phyloP scores from a whole-genome alignment of 2,329 filamentous ascomycete genomes.

The Alternaria dauci region DNA sequence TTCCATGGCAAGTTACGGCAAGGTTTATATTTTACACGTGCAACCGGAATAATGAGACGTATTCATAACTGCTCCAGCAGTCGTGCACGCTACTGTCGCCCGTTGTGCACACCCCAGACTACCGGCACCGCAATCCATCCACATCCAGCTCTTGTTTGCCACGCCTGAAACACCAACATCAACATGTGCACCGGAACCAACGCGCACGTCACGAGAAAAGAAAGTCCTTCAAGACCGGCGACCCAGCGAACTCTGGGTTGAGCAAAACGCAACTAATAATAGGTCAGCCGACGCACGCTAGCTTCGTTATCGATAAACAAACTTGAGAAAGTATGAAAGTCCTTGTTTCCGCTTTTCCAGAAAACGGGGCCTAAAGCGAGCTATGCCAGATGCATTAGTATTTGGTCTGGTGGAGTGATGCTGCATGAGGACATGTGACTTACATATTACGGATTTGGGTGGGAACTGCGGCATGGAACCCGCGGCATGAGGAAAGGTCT shows the following conservation, averaged over 20 bases:
- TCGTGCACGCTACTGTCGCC: not conserved
- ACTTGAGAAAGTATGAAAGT: slow-evolving; percentile 94
- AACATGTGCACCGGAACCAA: not conserved
- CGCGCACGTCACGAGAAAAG: slow-evolving; percentile 65
- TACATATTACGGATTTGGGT: slow-evolving; percentile 89
- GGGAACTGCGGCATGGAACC: slow-evolving; percentile 89
- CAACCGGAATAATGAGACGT: not conserved
- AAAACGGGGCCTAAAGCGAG: slow-evolving; percentile 80
- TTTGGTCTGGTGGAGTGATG: slow-evolving; percentile 35
- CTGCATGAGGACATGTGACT: slow-evolving; percentile 43
- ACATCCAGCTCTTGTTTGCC: not conserved
- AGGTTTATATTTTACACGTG: not conserved
- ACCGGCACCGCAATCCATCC: not conserved
- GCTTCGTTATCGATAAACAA: slow-evolving; percentile 50
- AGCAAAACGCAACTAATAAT: slow-evolving; percentile 79
- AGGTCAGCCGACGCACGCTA: slow-evolving; percentile 40
- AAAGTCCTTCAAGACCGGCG: slow-evolving; percentile 91
- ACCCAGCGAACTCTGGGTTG: slow-evolving; percentile 92
- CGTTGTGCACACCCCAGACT: not conserved
- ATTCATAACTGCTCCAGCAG: not conserved
- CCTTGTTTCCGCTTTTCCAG: slow-evolving; percentile 84
- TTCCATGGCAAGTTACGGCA: not conserved
- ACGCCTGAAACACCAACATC: not conserved
- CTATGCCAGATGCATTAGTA: slow-evolving; percentile 43
- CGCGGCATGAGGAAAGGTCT: slow-evolving; percentile 83